Conservation (phyloP, 2,329 filamentous ascomycete genomes). For the Zarea fungicola region DNA sequence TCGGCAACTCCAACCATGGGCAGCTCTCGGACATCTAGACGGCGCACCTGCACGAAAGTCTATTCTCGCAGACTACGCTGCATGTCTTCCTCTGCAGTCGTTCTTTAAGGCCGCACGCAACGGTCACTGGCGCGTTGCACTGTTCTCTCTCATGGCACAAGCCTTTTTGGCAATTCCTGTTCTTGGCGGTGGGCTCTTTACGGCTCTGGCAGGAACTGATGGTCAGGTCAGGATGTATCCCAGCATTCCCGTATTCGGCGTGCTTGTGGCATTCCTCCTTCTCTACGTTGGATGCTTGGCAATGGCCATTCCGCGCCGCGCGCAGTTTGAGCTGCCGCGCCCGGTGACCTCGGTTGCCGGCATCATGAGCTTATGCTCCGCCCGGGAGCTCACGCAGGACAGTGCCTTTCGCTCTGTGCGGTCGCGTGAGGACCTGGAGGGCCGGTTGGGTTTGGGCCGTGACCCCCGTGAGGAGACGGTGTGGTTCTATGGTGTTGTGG, state of each 20-base stretch:
- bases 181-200: constrained; percentile 66
- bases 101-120: constrained; percentile 54
- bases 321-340: constrained; percentile 65
- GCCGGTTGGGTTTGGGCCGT: constrained; percentile 55
- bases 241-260: constrained; percentile 66
- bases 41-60: constrained; percentile 59
- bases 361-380: constrained; percentile 70
- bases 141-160: constrained; percentile 53
- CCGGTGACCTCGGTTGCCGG: constrained; percentile 67
- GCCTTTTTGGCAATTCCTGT: constrained; percentile 60
- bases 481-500: constrained; percentile 45
- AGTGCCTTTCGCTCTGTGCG: constrained; percentile 64
- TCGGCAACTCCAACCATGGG: constrained; percentile 65
- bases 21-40: constrained; percentile 49
- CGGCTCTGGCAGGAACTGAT: constrained; percentile 57
- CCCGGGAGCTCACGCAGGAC: constrained; percentile 66
- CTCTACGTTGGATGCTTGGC: constrained; percentile 63
- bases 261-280: constrained; percentile 65
- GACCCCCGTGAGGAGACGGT: constrained; percentile 41
- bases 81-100: constrained; percentile 57
- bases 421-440: constrained; percentile 63
- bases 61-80: constrained; percentile 66
- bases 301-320: constrained; percentile 55
- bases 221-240: constrained; percentile 61
- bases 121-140: constrained; percentile 60